A percentile compares a stretch with the other conserved stretches of the same genome.
phyloP scores from a whole-genome alignment of 1,284 basidiomycete genomes.

The Malassezia caprae region DNA sequence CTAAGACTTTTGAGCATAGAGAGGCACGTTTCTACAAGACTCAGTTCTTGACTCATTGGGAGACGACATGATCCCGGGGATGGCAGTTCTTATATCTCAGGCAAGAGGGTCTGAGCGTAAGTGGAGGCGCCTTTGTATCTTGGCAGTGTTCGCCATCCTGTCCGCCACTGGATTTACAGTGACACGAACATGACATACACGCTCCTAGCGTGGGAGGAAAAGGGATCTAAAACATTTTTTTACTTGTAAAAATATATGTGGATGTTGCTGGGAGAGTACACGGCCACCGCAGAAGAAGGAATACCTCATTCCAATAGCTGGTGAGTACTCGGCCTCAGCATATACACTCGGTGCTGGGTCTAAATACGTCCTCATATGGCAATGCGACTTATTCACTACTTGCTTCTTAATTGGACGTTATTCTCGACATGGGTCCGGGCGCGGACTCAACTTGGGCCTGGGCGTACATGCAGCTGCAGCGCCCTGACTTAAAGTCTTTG shows the following conservation, averaged over 20 bases:
- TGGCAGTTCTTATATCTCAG: neutral
- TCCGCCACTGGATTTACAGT: neutral
- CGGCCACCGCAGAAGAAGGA: neutral
- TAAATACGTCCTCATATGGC: too few relatives aligned
- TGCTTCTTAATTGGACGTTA: neutral
- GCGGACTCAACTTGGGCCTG: neutral
- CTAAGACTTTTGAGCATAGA: neutral
- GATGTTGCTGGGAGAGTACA: neutral
- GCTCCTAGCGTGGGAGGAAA: neutral
- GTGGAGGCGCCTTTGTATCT: conserved; percentile 14
- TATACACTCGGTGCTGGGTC: too few relatives aligned
- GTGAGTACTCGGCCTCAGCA: neutral
- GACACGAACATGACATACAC: neutral
- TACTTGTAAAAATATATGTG: neutral
- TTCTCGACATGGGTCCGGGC: neutral
- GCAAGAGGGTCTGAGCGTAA: conserved; percentile 1
- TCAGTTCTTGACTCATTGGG: conserved; percentile 1
- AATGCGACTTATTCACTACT: neutral
- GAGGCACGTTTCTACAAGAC: conserved; percentile 11
- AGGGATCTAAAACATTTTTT: neutral
- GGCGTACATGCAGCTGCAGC: neutral
- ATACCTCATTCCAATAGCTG: neutral
- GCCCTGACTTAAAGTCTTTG: neutral
- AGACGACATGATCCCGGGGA: neutral
- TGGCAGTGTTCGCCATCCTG: neutral